Evolutionary conservation across 2,329 filamentous ascomycete genomes (phyloP), one percentile per base, ranked within the genome.

Genomic region (Neopestalotiopsis clavispora): DNA sequence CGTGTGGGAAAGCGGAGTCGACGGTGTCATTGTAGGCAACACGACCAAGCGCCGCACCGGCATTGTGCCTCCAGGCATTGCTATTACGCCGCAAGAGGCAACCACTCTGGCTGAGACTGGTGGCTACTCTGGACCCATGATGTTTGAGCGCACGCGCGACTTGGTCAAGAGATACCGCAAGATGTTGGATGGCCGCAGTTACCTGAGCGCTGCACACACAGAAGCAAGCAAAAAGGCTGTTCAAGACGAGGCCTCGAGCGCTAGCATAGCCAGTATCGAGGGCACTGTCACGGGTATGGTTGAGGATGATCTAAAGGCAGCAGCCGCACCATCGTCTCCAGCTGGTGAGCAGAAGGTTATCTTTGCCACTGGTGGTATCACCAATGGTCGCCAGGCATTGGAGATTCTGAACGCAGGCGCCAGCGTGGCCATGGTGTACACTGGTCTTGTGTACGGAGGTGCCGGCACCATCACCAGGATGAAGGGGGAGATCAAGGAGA

Each of bases 1-100:
- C 0, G 91, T 97, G 13, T 92, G 90, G 84, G 85, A 86, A 73
- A 94, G 93, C 70, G 95, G 95, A 6, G 95, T 98, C 1, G 95
- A 98, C 75, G 96, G 96, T 34, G 90, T 99, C 45, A 98, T 99
- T 71, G 95, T 99, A 4, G 96, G 95, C 12, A 99, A 99, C 84
- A 99, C 96, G 0, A 99, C 96, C 2, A 97, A 96, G 82, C 89
- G 91, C 72, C 87, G 96, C 58, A 87, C 91, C 0, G 91, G 90
- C 3, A 83, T 95, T 2, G 78, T 95, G 0, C 92, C 94, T 0
- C 82, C 86, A 30, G 90, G 91, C 32, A 88, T 91, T 72, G 80
- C 83, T 42, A 85, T 97, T 32, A 87, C 91, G 0, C 75, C 83
- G 1, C 85, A 87, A 71, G 95, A 99, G 78, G 85, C 90, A 73